phyloP scores from a whole-genome alignment of 257 asterid genomes.

The Penstemon eatonii region DNA sequence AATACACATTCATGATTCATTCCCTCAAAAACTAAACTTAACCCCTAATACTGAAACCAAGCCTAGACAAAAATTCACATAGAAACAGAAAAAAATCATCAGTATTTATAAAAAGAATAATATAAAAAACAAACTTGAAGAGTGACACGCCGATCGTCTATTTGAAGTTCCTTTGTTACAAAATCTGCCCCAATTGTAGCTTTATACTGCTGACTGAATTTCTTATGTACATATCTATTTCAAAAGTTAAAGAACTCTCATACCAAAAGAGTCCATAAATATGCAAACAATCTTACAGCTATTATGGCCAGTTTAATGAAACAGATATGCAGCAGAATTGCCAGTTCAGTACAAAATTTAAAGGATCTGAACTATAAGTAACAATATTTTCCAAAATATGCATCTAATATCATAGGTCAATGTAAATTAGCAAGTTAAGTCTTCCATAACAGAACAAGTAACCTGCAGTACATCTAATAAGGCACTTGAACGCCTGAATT shows the following conservation, averaged over 20 bases:
- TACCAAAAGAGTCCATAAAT: too few relatives aligned
- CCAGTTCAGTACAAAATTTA: too few relatives aligned
- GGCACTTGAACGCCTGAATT: too few relatives aligned
- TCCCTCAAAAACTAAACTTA: neutral
- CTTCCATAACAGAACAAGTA: too few relatives aligned
- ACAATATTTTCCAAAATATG: neutral
- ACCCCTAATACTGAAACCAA: neutral
- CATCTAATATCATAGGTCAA: neutral
- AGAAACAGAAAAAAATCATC: neutral
- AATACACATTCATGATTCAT: constrained; percentile 1
- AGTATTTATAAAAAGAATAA: neutral
- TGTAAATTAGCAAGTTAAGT: too few relatives aligned
- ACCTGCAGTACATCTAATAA: too few relatives aligned
- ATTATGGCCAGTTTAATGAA: too few relatives aligned
- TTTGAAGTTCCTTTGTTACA: constrained; percentile 93
- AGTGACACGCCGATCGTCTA: constrained; percentile 90
- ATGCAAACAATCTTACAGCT: too few relatives aligned
- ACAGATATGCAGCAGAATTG: too few relatives aligned
- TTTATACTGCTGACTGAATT: constrained; percentile 95
- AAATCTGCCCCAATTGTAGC: constrained; percentile 99
- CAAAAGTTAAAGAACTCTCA: too few relatives aligned
- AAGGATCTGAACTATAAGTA: too few relatives aligned
- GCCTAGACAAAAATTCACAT: neutral
- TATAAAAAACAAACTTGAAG: constrained; percentile 55
- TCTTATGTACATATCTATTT: constrained; percentile 83